phyloP scores from a whole-genome alignment of 768 basidiomycete genomes.

The Boletus reticulatus region DNA sequence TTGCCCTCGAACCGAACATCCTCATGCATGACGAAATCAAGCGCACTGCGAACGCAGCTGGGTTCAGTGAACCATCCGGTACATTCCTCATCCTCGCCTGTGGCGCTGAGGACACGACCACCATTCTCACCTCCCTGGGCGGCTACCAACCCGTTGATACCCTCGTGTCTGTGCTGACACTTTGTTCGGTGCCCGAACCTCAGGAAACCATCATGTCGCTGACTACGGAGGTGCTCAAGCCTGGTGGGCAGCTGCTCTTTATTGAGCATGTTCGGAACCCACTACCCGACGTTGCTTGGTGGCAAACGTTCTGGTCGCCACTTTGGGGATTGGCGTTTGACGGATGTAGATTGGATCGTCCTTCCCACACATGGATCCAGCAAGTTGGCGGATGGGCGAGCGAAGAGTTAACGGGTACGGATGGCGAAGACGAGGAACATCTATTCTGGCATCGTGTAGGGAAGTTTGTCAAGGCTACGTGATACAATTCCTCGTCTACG shows the following conservation, averaged over 20 bases:
- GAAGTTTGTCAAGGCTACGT: conserved; percentile 46
- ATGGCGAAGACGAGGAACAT: conserved; percentile 52
- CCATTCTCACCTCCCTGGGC: conserved; percentile 44
- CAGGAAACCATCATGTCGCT: conserved; percentile 46
- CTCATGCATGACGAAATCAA: conserved; percentile 62
- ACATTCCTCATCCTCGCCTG: conserved; percentile 57
- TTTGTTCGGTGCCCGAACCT: conserved; percentile 65
- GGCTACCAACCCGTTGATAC: conserved; percentile 49
- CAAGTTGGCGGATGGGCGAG: conserved; percentile 49
- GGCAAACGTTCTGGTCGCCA: conserved; percentile 75
- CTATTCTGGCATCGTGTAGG: conserved; percentile 63
- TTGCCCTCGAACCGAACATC: conserved; percentile 70
- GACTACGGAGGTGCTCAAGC: conserved; percentile 51
- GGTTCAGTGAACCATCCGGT: conserved; percentile 52
- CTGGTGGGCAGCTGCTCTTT: conserved; percentile 63
- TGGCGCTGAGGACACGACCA: conserved; percentile 57
- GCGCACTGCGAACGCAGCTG: conserved; percentile 43
- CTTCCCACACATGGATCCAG: conserved; percentile 47
- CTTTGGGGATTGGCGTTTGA: conserved; percentile 59
- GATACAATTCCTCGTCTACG: background rate
- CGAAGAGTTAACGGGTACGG: conserved; percentile 44
- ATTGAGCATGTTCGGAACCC: conserved; percentile 70
- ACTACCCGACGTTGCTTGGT: conserved; percentile 55
- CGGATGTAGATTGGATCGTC: conserved; percentile 63
- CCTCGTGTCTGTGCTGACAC: conserved; percentile 59